Evolutionary conservation across 805 yeast species (phyloP), one percentile per base, ranked within the genome.

Genomic region (Candida endomychidarum): DNA sequence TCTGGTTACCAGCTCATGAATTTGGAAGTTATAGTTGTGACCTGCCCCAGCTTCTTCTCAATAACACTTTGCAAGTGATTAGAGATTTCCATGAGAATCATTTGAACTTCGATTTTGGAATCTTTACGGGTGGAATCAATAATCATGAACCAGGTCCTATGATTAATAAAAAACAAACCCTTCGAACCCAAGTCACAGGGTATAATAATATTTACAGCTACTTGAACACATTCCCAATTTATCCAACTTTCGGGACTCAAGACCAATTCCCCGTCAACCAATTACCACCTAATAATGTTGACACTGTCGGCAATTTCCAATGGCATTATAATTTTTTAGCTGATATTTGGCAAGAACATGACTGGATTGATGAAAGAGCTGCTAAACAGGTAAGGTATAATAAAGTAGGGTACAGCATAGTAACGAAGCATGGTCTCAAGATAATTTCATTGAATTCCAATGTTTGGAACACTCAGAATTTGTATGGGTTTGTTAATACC

Each of bases 41-140:
- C 54, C 64, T 83, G 7, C 87, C 90, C 4, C 81, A 75, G 46
- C 53, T 77, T 10, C 61, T 83, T 47, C 60, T 83, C 48, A 81
- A 81, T 54, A 75, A 75, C 48, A 73, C 84, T 7, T 59, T 82
- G 52, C 65, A 66, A 35, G 33, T 43, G 18, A 49, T 52, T 10
- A 32, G 51, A 17, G 47, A 50, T 30, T 42, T 49, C 16, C 54
- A 51, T 39, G 50, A 48, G 23, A 48, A 50, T 30, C 65, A 66
- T 34, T 39, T 46, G 17, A 50, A 63, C 10, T 81, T 74, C 50
- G 83, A 80, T 37, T 82, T 82, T 53, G 75, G 83, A 1, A 60
- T 83, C 23, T 83, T 83, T 67, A 83, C 88, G 3, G 89, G 89
- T 40, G 90, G 82, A 50, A 66, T 81, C 53, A 80, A 79, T 34